These are phyloP conservation scores for Fagus crenata DNA, from an alignment of 306 rosid species.

Conservation along the genomic window DNA sequence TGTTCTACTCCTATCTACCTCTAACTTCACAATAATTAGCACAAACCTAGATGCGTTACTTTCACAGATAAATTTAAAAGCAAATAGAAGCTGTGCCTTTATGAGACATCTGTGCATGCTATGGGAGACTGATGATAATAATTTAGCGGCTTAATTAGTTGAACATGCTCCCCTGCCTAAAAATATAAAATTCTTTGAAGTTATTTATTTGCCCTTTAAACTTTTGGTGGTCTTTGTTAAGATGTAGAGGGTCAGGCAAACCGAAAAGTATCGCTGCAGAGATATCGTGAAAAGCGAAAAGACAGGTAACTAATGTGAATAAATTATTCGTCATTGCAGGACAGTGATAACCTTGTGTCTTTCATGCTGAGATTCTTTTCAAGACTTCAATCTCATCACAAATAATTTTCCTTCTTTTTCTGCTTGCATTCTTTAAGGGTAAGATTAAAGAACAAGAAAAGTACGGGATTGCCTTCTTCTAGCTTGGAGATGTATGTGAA, in stretches of 20 bases:
- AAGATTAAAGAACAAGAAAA: constrained; percentile 75
- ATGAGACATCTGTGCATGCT: neutral
- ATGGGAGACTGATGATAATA: neutral
- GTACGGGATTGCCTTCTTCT: constrained; percentile 47
- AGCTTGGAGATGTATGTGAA: constrained; percentile 71
- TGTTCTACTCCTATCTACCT: neutral
- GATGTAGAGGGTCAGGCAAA: constrained; percentile 88
- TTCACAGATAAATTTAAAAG: neutral
- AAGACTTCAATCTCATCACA: constrained; percentile 29
- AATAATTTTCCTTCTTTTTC: constrained; percentile 40
- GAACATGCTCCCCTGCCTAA: constrained; percentile 4
- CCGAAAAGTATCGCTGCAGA: constrained; percentile 77
- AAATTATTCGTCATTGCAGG: constrained; percentile 31
- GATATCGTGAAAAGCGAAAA: constrained; percentile 85
- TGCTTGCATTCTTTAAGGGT: constrained; percentile 55
- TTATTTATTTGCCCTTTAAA: constrained; percentile 2
- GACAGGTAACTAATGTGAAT: constrained; percentile 63
- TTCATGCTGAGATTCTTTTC: constrained; percentile 13
- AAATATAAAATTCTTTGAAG: neutral
- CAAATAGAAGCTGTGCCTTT: neutral
- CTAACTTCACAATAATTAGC: neutral
- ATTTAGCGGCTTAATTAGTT: neutral
- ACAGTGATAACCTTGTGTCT: constrained; percentile 17
- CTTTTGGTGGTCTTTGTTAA: constrained; percentile 42
- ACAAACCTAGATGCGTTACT: neutral